Evolutionary conservation across 306 rosid species (phyloP), one percentile per base, ranked within the genome.

Genomic region (Vigna angularis): DNA sequence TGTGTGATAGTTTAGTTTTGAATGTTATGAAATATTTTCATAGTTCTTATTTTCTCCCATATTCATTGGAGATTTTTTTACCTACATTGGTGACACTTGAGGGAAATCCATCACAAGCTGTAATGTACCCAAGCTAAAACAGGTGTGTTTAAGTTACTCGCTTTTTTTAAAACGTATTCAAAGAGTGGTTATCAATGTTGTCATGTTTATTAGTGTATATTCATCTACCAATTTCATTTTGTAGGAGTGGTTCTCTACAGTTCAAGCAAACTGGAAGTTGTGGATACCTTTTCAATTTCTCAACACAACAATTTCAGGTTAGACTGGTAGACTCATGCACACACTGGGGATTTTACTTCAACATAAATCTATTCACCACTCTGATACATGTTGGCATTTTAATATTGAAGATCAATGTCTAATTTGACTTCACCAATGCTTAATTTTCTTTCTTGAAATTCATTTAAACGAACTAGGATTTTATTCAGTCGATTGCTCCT

Each of bases 211-310:
- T 30, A 30, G 10, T 24, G 20, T 64, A 47, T 84, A 72, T 83
- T 79, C 53, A 78, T 75, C 49, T 51, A 4, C 34, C 45, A 67
- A 53, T 72, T 80, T 72, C 73, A 53, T 73, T 83, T 83, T 72
- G 77, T 32, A 95, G 94, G 99, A 93, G 86, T 95, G 98, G 98
- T 87, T 93, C 87, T 88, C 97, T 72, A 75, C 91, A 72, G 93
- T 93, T 73, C 30, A 93, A 64, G 99, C 91, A 63, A 95, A 95
- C 83, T 95, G 99, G 99, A 88, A 91, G 73, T 20, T 95, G 20
- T 95, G 98, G 99, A 91, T 95, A 83, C 99, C 98, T 79, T 95
- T 95, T 80, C 99, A 95, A 56, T 95, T 95, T 86, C 82, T 95
- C 86, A 95, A 95, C 99, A 1, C 98, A 95, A 71, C 99, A 92